Conservation (phyloP, 148 eudicot species). For the Fagopyrum homotropicum region DNA sequence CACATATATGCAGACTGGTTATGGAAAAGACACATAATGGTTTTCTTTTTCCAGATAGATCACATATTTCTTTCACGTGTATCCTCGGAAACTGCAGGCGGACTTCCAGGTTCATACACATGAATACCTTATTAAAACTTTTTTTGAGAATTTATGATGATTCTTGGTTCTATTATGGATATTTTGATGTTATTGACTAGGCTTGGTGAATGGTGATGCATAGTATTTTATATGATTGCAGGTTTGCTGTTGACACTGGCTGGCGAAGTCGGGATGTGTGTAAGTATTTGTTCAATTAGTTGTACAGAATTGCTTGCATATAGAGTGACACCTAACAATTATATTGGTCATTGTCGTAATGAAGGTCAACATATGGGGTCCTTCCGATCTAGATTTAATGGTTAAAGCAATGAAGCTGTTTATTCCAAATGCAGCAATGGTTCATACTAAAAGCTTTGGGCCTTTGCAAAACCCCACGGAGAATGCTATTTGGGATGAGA, state of each 20-base stretch:
- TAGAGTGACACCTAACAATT: neutral
- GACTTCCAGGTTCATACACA: slow-evolving; percentile 65
- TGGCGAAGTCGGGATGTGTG: slow-evolving; percentile 77
- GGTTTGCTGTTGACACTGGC: slow-evolving; percentile 91
- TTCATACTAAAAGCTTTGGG: slow-evolving; percentile 80
- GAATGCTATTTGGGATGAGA: slow-evolving; percentile 22
- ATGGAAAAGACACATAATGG: neutral
- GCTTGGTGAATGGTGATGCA: slow-evolving; percentile 4
- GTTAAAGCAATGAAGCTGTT: slow-evolving; percentile 81
- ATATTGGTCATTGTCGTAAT: slow-evolving; percentile 12
- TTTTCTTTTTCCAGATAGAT: slow-evolving; percentile 61
- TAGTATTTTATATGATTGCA: slow-evolving; percentile 23
- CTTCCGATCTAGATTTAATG: slow-evolving; percentile 66
- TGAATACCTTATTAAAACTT: neutral
- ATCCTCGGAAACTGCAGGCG: slow-evolving; percentile 94
- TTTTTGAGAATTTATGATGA: neutral
- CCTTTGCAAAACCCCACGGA: slow-evolving; percentile 31
- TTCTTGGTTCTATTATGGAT: neutral
- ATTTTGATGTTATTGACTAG: neutral
- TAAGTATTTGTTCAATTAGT: slow-evolving; percentile 30
- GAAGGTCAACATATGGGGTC: slow-evolving; percentile 89
- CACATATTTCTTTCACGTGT: slow-evolving; percentile 94
- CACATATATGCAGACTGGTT: neutral
- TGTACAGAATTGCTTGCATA: slow-evolving; percentile 19
- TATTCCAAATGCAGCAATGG: slow-evolving; percentile 96